A percentile compares a stretch with the other conserved stretches of the same genome.
These are phyloP conservation scores for Trichoderma sp. DNA, from an alignment of 2,329 filamentous ascomycete genomes.

Conservation along the genomic window DNA sequence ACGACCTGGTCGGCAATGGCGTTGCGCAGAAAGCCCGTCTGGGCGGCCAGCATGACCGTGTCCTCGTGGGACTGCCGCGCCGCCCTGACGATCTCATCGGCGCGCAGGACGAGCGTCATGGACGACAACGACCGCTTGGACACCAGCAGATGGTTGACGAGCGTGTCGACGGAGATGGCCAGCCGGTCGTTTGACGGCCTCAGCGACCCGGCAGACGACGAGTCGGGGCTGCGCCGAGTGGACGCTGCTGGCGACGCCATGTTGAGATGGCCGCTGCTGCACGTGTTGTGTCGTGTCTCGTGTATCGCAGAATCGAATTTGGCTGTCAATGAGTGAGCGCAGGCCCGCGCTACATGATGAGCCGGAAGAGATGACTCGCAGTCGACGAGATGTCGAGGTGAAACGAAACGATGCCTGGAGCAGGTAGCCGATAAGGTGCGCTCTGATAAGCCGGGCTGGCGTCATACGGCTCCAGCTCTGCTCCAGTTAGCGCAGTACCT, in stretches of 20 bases:
- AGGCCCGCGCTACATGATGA: constrained; percentile 17
- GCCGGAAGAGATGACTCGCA: not conserved
- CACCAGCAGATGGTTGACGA: constrained; percentile 82
- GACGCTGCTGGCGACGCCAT: constrained; percentile 45
- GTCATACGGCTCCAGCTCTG: not conserved
- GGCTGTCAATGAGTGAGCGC: not conserved
- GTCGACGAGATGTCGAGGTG: not conserved
- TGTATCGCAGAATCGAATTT: not conserved
- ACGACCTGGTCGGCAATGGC: constrained; percentile 62
- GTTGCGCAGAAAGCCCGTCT: constrained; percentile 68
- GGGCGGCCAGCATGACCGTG: constrained; percentile 71
- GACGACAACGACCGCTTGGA: constrained; percentile 87
- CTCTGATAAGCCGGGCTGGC: constrained; percentile 4
- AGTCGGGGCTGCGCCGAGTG: constrained; percentile 44
- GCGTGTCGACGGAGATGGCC: constrained; percentile 64
- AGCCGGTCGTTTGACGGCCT: constrained; percentile 37
- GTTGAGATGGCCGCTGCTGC: constrained; percentile 23
- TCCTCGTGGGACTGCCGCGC: constrained; percentile 79
- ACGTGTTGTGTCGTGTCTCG: not conserved
- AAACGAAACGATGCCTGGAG: not conserved
- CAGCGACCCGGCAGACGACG: constrained; percentile 42
- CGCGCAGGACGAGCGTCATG: constrained; percentile 79
- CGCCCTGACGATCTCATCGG: constrained; percentile 80
- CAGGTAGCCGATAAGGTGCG: not conserved
- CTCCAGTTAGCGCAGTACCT: no score